Conservation (phyloP, 345 rosid species). For the Acer campestre region DNA sequence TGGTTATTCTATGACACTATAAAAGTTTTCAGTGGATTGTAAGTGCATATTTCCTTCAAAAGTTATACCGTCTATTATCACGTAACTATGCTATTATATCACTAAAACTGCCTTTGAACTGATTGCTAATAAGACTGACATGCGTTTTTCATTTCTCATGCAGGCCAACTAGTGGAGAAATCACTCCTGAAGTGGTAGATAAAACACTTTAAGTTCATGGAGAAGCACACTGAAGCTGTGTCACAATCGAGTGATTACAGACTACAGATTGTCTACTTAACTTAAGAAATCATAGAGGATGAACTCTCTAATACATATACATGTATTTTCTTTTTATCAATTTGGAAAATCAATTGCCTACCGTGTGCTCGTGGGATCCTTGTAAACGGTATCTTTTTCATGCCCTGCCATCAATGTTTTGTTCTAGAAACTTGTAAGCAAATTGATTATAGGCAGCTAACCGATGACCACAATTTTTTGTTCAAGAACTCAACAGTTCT, state of each 20-base stretch:
- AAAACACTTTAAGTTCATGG: not conserved
- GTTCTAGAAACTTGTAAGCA: not conserved
- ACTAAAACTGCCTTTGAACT: not conserved
- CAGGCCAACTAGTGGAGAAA: constrained; percentile 49
- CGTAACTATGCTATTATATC: not conserved
- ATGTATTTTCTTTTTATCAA: not conserved
- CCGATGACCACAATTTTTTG: too few relatives aligned
- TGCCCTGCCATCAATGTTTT: not conserved
- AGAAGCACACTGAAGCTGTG: not conserved
- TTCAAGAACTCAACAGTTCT: not conserved
- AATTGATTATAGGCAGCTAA: not conserved
- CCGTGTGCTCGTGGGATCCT: not conserved
- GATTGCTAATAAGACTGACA: not conserved
- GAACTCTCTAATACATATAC: too few relatives aligned
- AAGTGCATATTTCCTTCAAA: constrained; percentile 29
- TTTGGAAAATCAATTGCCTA: not conserved
- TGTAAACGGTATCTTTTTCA: not conserved
- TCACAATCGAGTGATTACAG: not conserved
- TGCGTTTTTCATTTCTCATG: constrained; percentile 6
- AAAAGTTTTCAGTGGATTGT: constrained; percentile 64
- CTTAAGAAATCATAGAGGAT: not conserved
- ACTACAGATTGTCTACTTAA: not conserved
- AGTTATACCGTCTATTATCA: not conserved
- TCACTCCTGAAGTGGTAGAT: constrained; percentile 17
- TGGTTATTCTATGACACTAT: constrained; percentile 63